Percentiles rank a stretch among this genome's conserved stretches.
Evolutionary conservation across 2,329 filamentous ascomycete genomes (phyloP).

Genomic region (Sclerotinia glacialis): DNA sequence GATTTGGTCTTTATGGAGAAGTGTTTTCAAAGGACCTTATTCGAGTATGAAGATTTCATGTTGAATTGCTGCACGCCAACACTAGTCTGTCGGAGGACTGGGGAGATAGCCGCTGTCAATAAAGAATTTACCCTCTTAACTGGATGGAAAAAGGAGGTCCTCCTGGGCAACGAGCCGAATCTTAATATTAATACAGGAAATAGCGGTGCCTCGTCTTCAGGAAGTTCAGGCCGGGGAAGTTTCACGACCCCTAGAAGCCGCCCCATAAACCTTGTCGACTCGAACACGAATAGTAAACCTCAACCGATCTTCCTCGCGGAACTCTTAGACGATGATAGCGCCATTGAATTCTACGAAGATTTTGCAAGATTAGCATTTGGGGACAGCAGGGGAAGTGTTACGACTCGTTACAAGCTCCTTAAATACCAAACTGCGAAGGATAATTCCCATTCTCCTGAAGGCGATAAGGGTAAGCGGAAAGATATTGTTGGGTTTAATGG

Average conservation of each 20-base stretch:
- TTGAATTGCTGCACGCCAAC: slow-evolving; percentile 85
- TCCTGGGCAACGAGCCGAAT: slow-evolving; percentile 84
- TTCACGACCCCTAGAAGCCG: slow-evolving; percentile 53
- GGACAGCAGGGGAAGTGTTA: slow-evolving; percentile 81
- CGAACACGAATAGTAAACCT: slow-evolving; percentile 47
- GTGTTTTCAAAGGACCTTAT: slow-evolving; percentile 87
- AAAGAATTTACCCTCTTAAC: slow-evolving; percentile 97
- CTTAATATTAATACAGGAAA: slow-evolving; percentile 70
- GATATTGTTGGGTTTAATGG: slow-evolving; percentile 13
- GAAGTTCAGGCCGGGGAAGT: slow-evolving; percentile 44
- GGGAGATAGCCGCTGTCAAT: slow-evolving; percentile 91
- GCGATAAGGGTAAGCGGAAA: slow-evolving; percentile 27
- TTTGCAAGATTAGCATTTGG: slow-evolving; percentile 91
- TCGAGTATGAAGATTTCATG: slow-evolving; percentile 92
- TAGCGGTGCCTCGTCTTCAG: slow-evolving; percentile 25
- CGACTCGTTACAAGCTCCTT: slow-evolving; percentile 78
- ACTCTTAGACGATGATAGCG: slow-evolving; percentile 87
- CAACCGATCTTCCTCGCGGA: slow-evolving; percentile 90
- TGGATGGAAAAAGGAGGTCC: slow-evolving; percentile 86
- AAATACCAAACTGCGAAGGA: slow-evolving; percentile 78
- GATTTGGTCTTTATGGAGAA: slow-evolving; percentile 98
- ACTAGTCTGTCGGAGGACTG: slow-evolving; percentile 85
- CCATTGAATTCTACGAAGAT: slow-evolving; percentile 93
- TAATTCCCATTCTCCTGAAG: slow-evolving; percentile 36
- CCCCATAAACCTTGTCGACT: slow-evolving; percentile 43